Evolutionary conservation across 495 filamentous ascomycete genomes (phyloP).

Genomic region (Monascus purpureus): DNA sequence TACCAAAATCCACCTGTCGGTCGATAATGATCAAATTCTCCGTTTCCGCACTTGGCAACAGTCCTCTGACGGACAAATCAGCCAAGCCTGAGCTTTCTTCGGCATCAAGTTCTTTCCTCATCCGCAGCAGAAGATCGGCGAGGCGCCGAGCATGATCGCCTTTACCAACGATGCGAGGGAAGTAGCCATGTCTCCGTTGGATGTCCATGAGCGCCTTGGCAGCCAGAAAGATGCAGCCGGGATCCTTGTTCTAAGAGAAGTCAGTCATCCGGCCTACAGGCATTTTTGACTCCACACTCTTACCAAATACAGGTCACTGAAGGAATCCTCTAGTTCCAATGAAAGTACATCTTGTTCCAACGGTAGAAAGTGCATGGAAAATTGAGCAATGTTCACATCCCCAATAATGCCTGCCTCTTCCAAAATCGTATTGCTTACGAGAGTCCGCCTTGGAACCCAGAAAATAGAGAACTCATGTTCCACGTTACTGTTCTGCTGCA

Average conservation of each 20-base stretch:
- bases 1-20: conserved; percentile 85
- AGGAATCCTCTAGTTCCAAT: conserved; percentile 75
- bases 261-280: background rate
- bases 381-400: conserved; percentile 75
- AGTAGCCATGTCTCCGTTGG: conserved; percentile 83
- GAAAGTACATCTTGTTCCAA: conserved; percentile 86
- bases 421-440: conserved; percentile 80
- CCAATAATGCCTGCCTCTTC: conserved; percentile 90
- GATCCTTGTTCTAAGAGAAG: conserved; percentile 58
- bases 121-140: conserved; percentile 77
- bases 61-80: conserved; percentile 45
- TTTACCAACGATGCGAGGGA: conserved; percentile 91
- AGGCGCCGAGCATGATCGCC: conserved; percentile 84
- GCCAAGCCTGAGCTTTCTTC: conserved; percentile 51
- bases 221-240: conserved; percentile 72
- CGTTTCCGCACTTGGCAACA: conserved; percentile 71
- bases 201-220: conserved; percentile 91
- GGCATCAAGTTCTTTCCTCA: conserved; percentile 80
- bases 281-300: conserved; percentile 10
- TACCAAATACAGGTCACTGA: conserved; percentile 75
- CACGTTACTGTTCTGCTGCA: conserved; percentile 69
- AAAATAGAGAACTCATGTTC: conserved; percentile 93
- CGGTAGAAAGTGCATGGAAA: conserved; percentile 79
- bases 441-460: conserved; percentile 82
- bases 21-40: conserved; percentile 92